Evolutionary conservation across 495 filamentous ascomycete genomes (phyloP).

Genomic region (Rostrohypoxylon terebratum): DNA sequence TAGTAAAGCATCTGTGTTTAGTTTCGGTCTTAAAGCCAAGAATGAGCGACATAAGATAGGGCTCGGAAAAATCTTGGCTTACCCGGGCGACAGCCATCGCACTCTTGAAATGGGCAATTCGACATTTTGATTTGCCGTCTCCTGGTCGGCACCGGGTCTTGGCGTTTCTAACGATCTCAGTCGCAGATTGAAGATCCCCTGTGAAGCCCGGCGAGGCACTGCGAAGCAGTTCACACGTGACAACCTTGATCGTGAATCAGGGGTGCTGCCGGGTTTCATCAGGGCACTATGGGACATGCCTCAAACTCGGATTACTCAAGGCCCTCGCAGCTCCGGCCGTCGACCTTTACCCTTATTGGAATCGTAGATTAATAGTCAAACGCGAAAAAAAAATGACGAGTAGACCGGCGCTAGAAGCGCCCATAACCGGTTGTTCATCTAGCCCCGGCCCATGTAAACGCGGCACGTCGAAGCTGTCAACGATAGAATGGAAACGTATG

Average conservation of each 20-base stretch:
- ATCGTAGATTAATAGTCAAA: conserved; percentile 26
- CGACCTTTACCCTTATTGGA: conserved; percentile 20
- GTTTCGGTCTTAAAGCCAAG: conserved; percentile 13
- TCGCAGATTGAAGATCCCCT: conserved; percentile 15
- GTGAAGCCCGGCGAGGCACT: background rate
- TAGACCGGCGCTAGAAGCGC: conserved; percentile 24
- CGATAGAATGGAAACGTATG: background rate
- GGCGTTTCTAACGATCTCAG: conserved; percentile 37
- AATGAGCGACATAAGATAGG: conserved; percentile 2
- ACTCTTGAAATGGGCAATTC: conserved; percentile 21
- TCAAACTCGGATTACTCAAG: conserved; percentile 41
- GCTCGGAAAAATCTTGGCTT: conserved; percentile 19
- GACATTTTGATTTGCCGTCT: conserved; percentile 17
- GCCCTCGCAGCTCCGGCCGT: conserved; percentile 13
- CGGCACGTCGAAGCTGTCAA: conserved; percentile 18
- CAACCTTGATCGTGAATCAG: conserved; percentile 40
- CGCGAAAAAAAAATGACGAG: background rate
- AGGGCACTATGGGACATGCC: conserved; percentile 41
- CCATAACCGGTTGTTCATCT: conserved; percentile 33
- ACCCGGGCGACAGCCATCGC: background rate
- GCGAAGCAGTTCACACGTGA: conserved; percentile 30
- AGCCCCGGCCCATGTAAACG: conserved; percentile 14
- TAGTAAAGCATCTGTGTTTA: conserved; percentile 1
- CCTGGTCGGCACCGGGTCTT: conserved; percentile 21
- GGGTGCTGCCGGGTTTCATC: conserved; percentile 42